Evolutionary conservation across 208 protist genomes (phyloP), one percentile per base, ranked within the genome.

Genomic region (Leishmania braziliensis): DNA sequence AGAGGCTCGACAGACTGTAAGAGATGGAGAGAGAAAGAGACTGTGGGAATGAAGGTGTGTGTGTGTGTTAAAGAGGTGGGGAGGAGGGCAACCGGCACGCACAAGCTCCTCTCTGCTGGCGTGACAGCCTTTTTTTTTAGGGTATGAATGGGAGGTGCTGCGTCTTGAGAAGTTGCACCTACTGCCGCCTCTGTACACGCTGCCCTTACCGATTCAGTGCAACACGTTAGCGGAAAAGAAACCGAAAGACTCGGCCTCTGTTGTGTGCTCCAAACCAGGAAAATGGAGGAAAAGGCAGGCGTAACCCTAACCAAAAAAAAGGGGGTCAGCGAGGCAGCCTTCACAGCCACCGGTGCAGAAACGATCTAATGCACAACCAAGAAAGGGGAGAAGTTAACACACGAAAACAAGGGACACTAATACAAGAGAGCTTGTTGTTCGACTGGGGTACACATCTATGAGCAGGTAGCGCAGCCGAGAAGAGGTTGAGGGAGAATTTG

Each of bases 211-310:
- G 26, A 54, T 33, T 20, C 20, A 53, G 5, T 4, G 26, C 46
- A 26, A 18, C 20, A 73, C 16, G 46, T 36, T 29, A 54, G 26
- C 46, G 46, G 26, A 26, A 51, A 33, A 54, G 56, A 81, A 60
- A 56, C 4, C 77, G 58, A 58, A 84, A 23, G 33, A 71, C 36
- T 71, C 29, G 78, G n/a, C 14, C 68, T 51, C 68, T 46, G 43
- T n/a, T 36, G 39, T 20, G 23, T 8, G 33, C 83, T 8, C 69
- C 53, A 78, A 54, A 58, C 33, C 66, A 60, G 66, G 36, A 68
- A 63, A 78, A 43, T 60, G 18, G 74, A 33, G 26, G 68, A 20
- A 23, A 54, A 54, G 0, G 26, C 68, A 53, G n/a, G 46, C 39
- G 26, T 20, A 23, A 53, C 68, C 12, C 23, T 29, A 29, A 3